Evolutionary conservation across 371 early-diverging fungal genomes (phyloP), one percentile per base, ranked within the genome.

Genomic region (Circinella umbellata): DNA sequence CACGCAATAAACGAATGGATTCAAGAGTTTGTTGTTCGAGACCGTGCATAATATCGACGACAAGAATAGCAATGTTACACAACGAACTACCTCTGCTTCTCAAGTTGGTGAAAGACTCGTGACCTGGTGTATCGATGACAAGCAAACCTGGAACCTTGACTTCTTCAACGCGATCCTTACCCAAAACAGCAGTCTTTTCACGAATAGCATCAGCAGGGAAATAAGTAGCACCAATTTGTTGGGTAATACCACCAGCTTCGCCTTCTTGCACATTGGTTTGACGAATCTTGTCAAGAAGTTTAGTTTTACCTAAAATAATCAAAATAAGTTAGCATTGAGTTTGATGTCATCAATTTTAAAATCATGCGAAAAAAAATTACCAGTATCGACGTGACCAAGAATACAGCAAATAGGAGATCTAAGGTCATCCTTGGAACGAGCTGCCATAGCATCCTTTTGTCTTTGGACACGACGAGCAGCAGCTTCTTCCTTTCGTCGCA

Each of bases 231-330:
- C 99, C 99, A 72, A 99, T 99, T 80, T 99, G 99, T 84, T 99
- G 99, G 38, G 99, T 99, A 80, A 99, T 99, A 83, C 99, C 99
- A 76, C 99, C 99, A 63, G 99, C 99, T 92, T 99, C 99, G 70
- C 96, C 96, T 72, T 96, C 99, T 85, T 99, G 99, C 27, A 99
- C 99, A 83, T 99, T 98, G 55, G 99, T 99, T 79, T 99, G 99
- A 71, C 99, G 92, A 81, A 99, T 95, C 89, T 99, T 99, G 88
- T 99, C 99, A 67, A 99, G 88, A 63, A 99, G 84, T 81, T 99
- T 99, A 49, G 99, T 99, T 82, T 98, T 97, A 73, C 80, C 61
- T 68, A 67, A n/a, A 18, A 59, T 20, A 15, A 36, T 13, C 13
- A 15, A 35, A 17, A 11, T 11, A 39, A 18, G 9, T 37, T 34